Conservation (phyloP, 805 yeast species). For the Metschnikowia baotianmanensis region DNA sequence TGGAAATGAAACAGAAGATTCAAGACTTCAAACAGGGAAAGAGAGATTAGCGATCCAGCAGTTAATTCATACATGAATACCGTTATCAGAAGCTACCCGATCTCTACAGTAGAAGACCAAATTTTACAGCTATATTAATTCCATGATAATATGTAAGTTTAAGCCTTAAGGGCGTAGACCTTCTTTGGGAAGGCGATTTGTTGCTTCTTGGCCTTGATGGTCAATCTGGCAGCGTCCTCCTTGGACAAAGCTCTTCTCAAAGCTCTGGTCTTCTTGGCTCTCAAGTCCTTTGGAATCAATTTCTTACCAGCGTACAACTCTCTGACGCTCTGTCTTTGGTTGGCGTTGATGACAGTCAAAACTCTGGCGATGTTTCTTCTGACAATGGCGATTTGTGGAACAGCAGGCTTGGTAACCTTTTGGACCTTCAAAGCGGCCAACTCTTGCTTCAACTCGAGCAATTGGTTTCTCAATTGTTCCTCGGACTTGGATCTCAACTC, state of each 20-base stretch:
- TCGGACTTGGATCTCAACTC: conserved; percentile 97
- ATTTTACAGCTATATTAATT: conserved; percentile 22
- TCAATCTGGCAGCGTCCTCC: conserved; percentile 75
- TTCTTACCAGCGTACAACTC: conserved; percentile 94
- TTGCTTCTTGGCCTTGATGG: conserved; percentile 90
- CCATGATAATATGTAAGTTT: conserved; percentile 34
- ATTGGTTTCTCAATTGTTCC: conserved; percentile 92
- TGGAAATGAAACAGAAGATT: conserved; percentile 61
- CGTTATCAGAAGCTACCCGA: neutral
- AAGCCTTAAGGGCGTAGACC: conserved; percentile 98
- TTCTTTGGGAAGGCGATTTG: conserved; percentile 96
- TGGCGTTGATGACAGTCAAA: conserved; percentile 93
- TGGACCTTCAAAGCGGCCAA: conserved; percentile 95
- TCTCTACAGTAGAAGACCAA: conserved; percentile 7
- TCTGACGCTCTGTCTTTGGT: conserved; percentile 93
- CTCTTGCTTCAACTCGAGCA: conserved; percentile 94
- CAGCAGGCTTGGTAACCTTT: conserved; percentile 86
- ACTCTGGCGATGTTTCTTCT: conserved; percentile 99
- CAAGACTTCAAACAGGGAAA: conserved; percentile 52
- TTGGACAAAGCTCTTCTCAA: conserved; percentile 94
- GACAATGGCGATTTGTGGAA: conserved; percentile 95
- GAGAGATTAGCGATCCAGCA: neutral
- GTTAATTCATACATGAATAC: neutral
- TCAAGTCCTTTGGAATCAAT: conserved; percentile 96
- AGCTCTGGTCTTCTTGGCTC: conserved; percentile 99